These are phyloP conservation scores for Ganoderma boninense DNA, from an alignment of 1,284 basidiomycete genomes.

Conservation along the genomic window DNA sequence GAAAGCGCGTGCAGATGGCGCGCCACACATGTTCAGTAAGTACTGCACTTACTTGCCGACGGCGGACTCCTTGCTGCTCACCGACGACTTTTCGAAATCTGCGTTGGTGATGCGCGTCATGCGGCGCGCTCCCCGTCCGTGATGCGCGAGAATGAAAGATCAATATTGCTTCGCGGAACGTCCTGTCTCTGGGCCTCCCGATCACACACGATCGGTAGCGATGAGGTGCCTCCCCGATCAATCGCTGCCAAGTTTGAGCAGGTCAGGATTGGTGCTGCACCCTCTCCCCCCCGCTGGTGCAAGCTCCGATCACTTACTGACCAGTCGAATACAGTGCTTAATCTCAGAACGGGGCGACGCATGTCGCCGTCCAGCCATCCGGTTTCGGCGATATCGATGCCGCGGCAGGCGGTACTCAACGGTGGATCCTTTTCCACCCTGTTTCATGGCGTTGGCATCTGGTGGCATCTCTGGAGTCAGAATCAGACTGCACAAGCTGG, in stretches of 20 bases:
- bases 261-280: no score
- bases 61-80: no score
- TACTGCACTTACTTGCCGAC: neutral
- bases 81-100: neutral
- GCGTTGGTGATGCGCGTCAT: constrained; percentile 1
- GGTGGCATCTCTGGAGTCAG: neutral
- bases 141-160: neutral
- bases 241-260: neutral
- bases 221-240: neutral
- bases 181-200: neutral
- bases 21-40: no score
- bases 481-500: neutral
- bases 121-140: neutral
- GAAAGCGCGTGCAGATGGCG: neutral
- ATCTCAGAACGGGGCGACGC: no score
- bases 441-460: neutral
- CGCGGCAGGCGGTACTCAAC: neutral
- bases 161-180: neutral
- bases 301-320: no score
- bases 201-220: neutral
- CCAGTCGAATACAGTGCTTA: no score
- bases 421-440: neutral
- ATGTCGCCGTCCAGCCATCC: no score
- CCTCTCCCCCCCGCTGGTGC: no score
- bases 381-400: neutral